A percentile compares a stretch with the other conserved stretches of the same genome.
Evolutionary conservation across 192 early-diverging fungal genomes (phyloP).

Genomic region (Pecoramyces ruminantium): DNA sequence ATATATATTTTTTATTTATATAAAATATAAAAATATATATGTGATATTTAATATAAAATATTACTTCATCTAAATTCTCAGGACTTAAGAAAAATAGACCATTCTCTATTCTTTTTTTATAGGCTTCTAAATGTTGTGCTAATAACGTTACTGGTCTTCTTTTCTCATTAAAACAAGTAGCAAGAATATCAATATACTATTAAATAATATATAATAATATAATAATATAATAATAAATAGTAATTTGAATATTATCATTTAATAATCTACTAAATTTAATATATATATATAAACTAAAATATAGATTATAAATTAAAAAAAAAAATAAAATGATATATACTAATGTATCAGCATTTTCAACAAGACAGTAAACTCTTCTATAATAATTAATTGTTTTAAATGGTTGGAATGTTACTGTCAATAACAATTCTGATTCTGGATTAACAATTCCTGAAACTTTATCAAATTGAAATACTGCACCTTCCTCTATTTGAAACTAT

Average conservation of each 20-base stretch:
- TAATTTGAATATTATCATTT: no score
- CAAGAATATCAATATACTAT: constrained; percentile 27
- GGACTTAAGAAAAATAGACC: constrained; percentile 30
- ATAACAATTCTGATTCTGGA: constrained; percentile 24
- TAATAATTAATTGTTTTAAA: constrained; percentile 36
- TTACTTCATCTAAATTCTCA: constrained; percentile 37
- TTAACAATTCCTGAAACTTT: constrained; percentile 26
- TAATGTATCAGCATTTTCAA: constrained; percentile 32
- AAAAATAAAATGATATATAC: neutral
- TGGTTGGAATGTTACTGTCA: constrained; percentile 29
- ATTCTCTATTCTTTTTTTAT: constrained; percentile 18
- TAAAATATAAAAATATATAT: no score
- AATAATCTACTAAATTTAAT: no score
- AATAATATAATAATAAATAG: no score
- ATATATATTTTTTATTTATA: no score
- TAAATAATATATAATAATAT: neutral
- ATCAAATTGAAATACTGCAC: constrained; percentile 20
- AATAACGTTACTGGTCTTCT: constrained; percentile 29
- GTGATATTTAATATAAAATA: neutral
- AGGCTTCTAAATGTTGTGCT: constrained; percentile 20
- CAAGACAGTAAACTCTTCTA: constrained; percentile 30
- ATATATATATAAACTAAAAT: no score
- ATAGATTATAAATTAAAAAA: no score
- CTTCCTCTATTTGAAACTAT: neutral
- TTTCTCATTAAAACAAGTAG: constrained; percentile 38